These are phyloP conservation scores for Vicia villosa DNA, from an alignment of 306 rosid genomes.

Conservation along the genomic window DNA sequence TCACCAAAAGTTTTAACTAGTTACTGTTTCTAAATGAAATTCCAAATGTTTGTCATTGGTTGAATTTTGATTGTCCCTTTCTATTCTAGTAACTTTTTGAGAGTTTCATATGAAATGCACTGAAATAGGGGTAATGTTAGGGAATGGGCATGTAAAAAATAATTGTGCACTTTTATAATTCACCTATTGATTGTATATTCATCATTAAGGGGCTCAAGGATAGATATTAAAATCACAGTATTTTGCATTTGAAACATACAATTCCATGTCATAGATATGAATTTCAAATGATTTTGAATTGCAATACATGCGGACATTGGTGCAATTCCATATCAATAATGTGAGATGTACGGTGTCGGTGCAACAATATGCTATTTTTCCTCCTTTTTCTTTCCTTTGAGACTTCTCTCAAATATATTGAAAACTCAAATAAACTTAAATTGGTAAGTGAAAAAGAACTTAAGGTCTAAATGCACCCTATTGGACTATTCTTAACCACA, in stretches of 20 bases:
- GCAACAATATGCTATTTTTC: not conserved
- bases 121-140: no score
- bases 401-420: not conserved
- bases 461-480: not conserved
- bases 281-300: not conserved
- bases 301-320: not conserved
- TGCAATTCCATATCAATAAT: not conserved
- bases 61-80: no score
- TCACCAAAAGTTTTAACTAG: constrained; percentile 15
- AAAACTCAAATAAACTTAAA: constrained; percentile 2
- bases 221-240: not conserved
- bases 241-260: not conserved
- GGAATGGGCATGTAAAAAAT: no score
- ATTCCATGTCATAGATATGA: not conserved
- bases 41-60: no score
- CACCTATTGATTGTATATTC: no score
- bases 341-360: not conserved
- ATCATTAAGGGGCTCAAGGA: not conserved
- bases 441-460: not conserved
- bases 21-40: not conserved
- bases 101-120: no score
- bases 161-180: no score
- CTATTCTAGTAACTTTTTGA: no score
- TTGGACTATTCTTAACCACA: not conserved
- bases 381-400: not conserved